phyloP scores from a whole-genome alignment of 768 basidiomycete genomes.

The Asterophora lycoperdoides region DNA sequence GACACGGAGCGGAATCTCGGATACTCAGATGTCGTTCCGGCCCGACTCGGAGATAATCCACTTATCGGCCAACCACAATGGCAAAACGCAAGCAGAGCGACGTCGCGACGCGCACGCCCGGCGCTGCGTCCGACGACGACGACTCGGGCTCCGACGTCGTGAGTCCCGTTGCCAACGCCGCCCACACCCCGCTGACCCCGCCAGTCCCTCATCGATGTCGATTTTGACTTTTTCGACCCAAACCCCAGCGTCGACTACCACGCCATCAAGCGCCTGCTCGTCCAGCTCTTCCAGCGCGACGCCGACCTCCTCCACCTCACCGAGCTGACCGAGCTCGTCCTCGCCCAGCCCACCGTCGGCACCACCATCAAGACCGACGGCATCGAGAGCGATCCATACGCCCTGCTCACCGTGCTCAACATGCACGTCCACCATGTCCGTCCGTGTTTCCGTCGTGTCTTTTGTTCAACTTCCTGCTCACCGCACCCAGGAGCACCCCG shows the following conservation, averaged over 20 bases:
- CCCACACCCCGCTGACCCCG: no score
- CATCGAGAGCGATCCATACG: slow-evolving; percentile 85
- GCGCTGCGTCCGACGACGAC: slow-evolving; percentile 25
- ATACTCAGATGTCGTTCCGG: no score
- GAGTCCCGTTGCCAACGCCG: no score
- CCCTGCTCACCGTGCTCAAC: slow-evolving; percentile 81
- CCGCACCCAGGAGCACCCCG: slow-evolving; percentile 56
- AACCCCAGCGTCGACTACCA: slow-evolving; percentile 80
- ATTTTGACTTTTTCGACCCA: slow-evolving; percentile 93
- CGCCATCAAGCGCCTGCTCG: slow-evolving; percentile 71
- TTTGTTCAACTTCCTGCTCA: not conserved
- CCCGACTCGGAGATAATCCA: no score
- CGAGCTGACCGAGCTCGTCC: slow-evolving; percentile 75
- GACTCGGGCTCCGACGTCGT: slow-evolving; percentile 27
- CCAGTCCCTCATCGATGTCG: slow-evolving; percentile 73
- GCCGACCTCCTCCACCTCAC: slow-evolving; percentile 66
- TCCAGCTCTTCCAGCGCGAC: slow-evolving; percentile 71
- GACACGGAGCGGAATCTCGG: no score
- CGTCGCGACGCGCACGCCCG: no score
- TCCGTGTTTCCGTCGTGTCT: slow-evolving; percentile 30
- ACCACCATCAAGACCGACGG: slow-evolving; percentile 93
- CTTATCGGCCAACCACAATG: slow-evolving; percentile 29
- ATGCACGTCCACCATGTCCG: slow-evolving; percentile 57
- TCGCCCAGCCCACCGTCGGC: slow-evolving; percentile 71
- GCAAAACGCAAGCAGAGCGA: slow-evolving; percentile 42